These are phyloP conservation scores for Hippophae tibetana DNA, from an alignment of 306 rosid genomes.

Conservation along the genomic window DNA sequence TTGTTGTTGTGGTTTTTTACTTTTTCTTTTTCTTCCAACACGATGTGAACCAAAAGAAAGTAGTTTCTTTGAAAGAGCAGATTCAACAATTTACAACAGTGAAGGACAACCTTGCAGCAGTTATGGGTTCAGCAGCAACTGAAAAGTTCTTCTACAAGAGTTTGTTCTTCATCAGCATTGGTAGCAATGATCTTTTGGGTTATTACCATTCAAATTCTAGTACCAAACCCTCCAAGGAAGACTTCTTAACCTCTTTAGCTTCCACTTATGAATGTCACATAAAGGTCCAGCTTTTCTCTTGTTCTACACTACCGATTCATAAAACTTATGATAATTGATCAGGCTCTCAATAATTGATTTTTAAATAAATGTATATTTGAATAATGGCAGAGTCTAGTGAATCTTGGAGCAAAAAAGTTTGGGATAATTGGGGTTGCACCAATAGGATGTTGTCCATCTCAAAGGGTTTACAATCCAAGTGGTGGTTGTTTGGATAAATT, in stretches of 20 bases:
- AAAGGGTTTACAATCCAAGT: conserved; percentile 10
- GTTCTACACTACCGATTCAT: background rate
- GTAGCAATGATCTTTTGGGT: conserved; percentile 22
- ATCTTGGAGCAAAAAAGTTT: conserved; percentile 24
- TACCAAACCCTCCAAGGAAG: background rate
- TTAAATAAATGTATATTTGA: background rate
- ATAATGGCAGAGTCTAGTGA: conserved; percentile 15
- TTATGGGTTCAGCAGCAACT: conserved; percentile 7
- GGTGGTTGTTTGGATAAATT: conserved; percentile 25
- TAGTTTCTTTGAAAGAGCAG: conserved; percentile 16
- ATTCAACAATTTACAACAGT: conserved; percentile 11
- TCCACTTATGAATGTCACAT: conserved; percentile 16
- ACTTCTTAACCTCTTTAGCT: conserved; percentile 11
- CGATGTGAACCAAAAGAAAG: conserved; percentile 1
- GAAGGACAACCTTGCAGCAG: background rate
- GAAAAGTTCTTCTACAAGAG: conserved; percentile 8
- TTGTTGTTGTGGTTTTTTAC: background rate
- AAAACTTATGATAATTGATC: background rate
- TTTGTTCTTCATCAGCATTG: conserved; percentile 23
- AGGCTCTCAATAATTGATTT: background rate
- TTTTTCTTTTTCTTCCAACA: background rate
- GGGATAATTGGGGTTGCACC: conserved; percentile 24
- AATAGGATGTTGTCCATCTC: conserved; percentile 25
- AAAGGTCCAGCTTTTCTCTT: conserved; percentile 1
- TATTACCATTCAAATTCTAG: conserved; percentile 13